Evolutionary conservation across 768 basidiomycete genomes (phyloP), one percentile per base, ranked within the genome.

Genomic region (Xanthoconium purpureum): DNA sequence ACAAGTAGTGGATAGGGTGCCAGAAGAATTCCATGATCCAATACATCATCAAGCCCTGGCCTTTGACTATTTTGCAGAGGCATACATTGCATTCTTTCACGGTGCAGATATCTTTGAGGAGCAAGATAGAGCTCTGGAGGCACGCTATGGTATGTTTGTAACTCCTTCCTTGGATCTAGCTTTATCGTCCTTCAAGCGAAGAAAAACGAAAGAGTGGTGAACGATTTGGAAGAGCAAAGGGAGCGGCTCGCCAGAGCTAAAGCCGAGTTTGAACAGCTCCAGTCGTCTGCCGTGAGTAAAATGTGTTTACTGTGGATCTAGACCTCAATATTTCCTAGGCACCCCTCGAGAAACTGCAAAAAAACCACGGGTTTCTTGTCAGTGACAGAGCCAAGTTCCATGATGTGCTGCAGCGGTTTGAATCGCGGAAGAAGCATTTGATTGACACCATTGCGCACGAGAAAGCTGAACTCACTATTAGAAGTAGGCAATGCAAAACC

Each of bases 361-460:
- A 82, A 38, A 80, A 82, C 42, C 83, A 87, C 55, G 79, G 81
- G 4, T 75, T 84, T 40, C 78, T 93, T 46, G 82, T 81, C 58
- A 79, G 79, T 24, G 94, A 97, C 69, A 80, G 83, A 66, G 81
- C 87, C 56, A 94, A 93, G 69, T 87, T 91, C 60, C 84, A 85
- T 62, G 84, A 85, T 57, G 87, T 88, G 53, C 77, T 91, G 4
- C 79, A 84, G 44, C 82, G 87, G 36, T 85, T 85, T 55, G 87
- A 88, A 69, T 77, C 76, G 20, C 78, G 88, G 59, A 86, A 85
- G 68, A 83, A 86, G 63, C 85, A 85, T 60, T 69, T 88, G 24
- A 77, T 82, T 28, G 83, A 88, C 51, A 80, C 82, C 35, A 86
- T 91, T 58, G 79, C 82, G 5, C 78, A 79, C 48, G 86, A 87